These are phyloP conservation scores for Podospora australis DNA, from an alignment of 495 filamentous ascomycete genomes.

Conservation along the genomic window DNA sequence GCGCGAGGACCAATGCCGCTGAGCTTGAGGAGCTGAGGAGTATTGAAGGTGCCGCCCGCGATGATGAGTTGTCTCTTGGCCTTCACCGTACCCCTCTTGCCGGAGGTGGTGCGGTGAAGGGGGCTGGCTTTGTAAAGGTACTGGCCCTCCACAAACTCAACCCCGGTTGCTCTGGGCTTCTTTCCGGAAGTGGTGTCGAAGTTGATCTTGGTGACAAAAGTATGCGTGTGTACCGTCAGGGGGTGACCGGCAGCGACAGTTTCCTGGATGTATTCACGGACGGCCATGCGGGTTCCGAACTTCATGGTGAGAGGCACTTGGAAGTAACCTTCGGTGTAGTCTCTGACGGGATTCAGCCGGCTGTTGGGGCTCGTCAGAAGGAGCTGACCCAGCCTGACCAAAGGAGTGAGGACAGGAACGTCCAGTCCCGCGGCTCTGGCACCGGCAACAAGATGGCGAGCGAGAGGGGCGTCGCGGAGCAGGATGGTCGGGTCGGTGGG, in stretches of 20 bases:
- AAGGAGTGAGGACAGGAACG: constrained; percentile 35
- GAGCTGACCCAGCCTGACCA: constrained; percentile 19
- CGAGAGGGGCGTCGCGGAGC: constrained; percentile 46
- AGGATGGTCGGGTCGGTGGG: constrained; percentile 41
- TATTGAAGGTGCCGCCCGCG: constrained; percentile 53
- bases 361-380: constrained; percentile 42
- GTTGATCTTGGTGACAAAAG: constrained; percentile 51
- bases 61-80: constrained; percentile 59
- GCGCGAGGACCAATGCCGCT: constrained; percentile 52
- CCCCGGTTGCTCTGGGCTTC: constrained; percentile 49
- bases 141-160: constrained; percentile 56
- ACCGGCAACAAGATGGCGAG: constrained; percentile 43
- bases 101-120: constrained; percentile 22
- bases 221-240: constrained; percentile 48
- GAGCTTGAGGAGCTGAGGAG: constrained; percentile 57
- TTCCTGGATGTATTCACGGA: constrained; percentile 48
- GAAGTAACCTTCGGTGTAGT: constrained; percentile 34
- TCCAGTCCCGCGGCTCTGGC: constrained; percentile 44
- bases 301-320: constrained; percentile 46
- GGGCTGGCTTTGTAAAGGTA: constrained; percentile 56
- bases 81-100: constrained; percentile 37
- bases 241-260: constrained; percentile 42
- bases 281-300: constrained; percentile 41
- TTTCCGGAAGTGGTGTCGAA: constrained; percentile 39
- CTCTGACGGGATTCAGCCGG: constrained; percentile 24